Percentiles rank a stretch among this genome's conserved stretches.
Evolutionary conservation across 495 filamentous ascomycete species (phyloP).

Genomic region (Hamigera avellanea): DNA sequence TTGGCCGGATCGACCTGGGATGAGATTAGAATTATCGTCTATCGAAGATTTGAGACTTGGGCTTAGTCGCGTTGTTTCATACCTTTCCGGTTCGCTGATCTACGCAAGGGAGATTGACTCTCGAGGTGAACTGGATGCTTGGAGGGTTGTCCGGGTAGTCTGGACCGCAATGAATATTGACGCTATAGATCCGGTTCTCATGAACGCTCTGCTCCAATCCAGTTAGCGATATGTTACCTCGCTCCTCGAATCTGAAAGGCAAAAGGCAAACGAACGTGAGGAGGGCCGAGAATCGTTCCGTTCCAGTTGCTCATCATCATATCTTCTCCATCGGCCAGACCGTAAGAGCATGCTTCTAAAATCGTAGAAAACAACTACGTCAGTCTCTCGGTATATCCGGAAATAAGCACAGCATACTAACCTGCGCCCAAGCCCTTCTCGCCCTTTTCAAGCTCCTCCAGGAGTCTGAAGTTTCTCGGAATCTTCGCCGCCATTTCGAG

Average conservation of each 20-base stretch:
- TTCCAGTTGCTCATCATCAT: slow-evolving; percentile 98
- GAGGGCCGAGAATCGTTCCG: slow-evolving; percentile 90
- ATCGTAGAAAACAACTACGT: slow-evolving; percentile 5
- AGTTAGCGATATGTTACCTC: no score
- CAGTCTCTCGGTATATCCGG: slow-evolving; percentile 1
- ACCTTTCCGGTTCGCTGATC: slow-evolving; percentile 66
- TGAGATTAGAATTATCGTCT: slow-evolving; percentile 3
- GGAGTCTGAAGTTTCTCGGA: slow-evolving; percentile 86
- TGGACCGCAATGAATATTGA: slow-evolving; percentile 91
- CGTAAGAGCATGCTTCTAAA: slow-evolving; percentile 91
- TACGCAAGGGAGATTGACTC: slow-evolving; percentile 92
- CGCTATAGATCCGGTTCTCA: slow-evolving; percentile 96
- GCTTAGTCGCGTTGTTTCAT: slow-evolving; percentile 3
- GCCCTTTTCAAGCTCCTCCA: slow-evolving; percentile 97
- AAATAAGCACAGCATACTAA: slow-evolving; percentile 20
- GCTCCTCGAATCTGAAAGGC: no score
- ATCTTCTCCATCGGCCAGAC: slow-evolving; percentile 88
- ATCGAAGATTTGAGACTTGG: not conserved
- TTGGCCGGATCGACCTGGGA: slow-evolving; percentile 70
- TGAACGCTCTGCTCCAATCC: slow-evolving; percentile 60
- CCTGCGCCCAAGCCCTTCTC: slow-evolving; percentile 95
- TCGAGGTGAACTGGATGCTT: slow-evolving; percentile 77
- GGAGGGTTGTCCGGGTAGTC: slow-evolving; percentile 85
- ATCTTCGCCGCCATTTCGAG: slow-evolving; percentile 67
- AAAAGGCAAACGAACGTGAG: slow-evolving; percentile 56